phyloP scores from a whole-genome alignment of 1,139 yeast genomes.

The Geotrichum aggregatum region DNA sequence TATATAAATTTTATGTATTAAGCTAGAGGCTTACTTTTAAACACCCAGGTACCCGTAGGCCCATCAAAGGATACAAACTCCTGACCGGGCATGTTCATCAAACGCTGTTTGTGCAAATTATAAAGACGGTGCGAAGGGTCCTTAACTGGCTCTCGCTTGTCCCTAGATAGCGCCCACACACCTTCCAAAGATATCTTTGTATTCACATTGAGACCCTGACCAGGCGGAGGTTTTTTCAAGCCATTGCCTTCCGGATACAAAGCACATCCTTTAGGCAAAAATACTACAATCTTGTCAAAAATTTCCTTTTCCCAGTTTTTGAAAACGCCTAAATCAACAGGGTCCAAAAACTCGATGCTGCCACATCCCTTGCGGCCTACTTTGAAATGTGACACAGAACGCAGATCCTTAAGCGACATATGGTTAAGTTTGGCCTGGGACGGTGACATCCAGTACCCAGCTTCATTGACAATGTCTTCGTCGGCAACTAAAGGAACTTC shows the following conservation, averaged over 20 bases:
- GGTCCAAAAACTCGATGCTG: slow-evolving; percentile 64
- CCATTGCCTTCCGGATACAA: slow-evolving; percentile 59
- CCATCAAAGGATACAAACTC: slow-evolving; percentile 75
- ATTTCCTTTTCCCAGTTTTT: slow-evolving; percentile 48
- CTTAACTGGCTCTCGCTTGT: slow-evolving; percentile 66
- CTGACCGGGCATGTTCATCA: slow-evolving; percentile 57
- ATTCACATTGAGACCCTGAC: slow-evolving; percentile 79
- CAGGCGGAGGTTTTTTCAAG: slow-evolving; percentile 55
- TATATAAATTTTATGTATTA: not conserved
- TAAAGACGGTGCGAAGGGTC: slow-evolving; percentile 76
- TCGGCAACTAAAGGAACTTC: slow-evolving; percentile 29
- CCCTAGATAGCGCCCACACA: slow-evolving; percentile 72
- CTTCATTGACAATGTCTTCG: slow-evolving; percentile 48
- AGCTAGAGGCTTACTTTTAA: slow-evolving; percentile 45
- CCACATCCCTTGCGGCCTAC: slow-evolving; percentile 85
- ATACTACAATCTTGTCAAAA: slow-evolving; percentile 59
- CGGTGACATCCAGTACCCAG: slow-evolving; percentile 89
- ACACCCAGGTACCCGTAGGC: slow-evolving; percentile 76
- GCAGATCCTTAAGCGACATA: slow-evolving; percentile 59
- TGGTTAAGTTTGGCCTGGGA: slow-evolving; percentile 57
- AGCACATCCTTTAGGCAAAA: slow-evolving; percentile 58
- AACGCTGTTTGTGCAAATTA: slow-evolving; percentile 61
- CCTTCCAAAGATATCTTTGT: slow-evolving; percentile 70
- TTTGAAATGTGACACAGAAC: slow-evolving; percentile 58
- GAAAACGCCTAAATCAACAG: slow-evolving; percentile 75